A percentile compares a stretch with the other conserved stretches of the same genome.
phyloP scores from a whole-genome alignment of 108 stramenopile species.

The Fragilaria crotonensis region DNA sequence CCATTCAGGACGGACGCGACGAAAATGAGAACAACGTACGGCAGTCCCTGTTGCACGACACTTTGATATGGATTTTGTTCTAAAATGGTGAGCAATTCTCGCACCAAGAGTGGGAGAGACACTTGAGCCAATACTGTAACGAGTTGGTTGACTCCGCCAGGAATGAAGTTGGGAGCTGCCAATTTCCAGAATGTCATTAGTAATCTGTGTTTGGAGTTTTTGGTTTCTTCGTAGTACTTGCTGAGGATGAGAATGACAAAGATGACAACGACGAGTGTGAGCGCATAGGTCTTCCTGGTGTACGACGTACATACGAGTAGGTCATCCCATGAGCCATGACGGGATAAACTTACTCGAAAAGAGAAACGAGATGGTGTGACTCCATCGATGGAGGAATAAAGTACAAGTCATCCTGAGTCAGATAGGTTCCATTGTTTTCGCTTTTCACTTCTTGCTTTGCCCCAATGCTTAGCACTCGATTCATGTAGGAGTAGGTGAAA shows the following conservation, averaged over 20 bases:
- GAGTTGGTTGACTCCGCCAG: slow-evolving; percentile 66
- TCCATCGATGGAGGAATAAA: slow-evolving; percentile 41
- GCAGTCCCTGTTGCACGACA: slow-evolving; percentile 29
- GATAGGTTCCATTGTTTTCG: slow-evolving; percentile 4
- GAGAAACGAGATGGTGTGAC: slow-evolving; percentile 9
- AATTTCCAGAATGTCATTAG: slow-evolving; percentile 51
- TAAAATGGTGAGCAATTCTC: slow-evolving; percentile 49
- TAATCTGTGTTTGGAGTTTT: slow-evolving; percentile 3
- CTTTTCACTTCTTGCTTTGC: neutral
- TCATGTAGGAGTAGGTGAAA: slow-evolving; percentile 3
- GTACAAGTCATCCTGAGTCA: slow-evolving; percentile 46
- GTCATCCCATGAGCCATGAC: neutral
- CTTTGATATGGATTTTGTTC: slow-evolving; percentile 38
- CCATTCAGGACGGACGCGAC: slow-evolving; percentile 42
- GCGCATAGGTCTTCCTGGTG: too few relatives aligned
- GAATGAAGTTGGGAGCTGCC: slow-evolving; percentile 42
- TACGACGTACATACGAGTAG: too few relatives aligned
- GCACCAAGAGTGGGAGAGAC: slow-evolving; percentile 60
- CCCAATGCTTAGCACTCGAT: neutral
- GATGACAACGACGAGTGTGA: too few relatives aligned
- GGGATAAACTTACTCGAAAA: slow-evolving; percentile 15
- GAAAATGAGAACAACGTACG: slow-evolving; percentile 39
- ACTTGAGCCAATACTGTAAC: slow-evolving; percentile 60
- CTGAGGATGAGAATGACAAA: slow-evolving; percentile 2
- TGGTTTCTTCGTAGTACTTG: neutral